Evolutionary conservation across 345 rosid genomes (phyloP).

Genomic region (Mercurialis annua): DNA sequence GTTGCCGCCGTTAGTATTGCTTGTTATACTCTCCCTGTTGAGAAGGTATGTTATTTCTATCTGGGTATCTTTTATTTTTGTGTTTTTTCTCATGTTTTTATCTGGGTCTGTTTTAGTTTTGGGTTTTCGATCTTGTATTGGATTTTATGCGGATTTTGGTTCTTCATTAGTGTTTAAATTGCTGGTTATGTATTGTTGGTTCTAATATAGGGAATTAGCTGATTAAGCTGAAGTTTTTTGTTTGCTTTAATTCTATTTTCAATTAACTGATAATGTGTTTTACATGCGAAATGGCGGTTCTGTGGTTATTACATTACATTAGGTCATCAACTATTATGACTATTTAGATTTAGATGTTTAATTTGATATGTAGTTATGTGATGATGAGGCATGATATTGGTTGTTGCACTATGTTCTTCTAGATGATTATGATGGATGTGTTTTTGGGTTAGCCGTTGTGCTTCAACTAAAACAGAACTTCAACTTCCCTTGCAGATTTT

Average conservation of each 20-base stretch:
- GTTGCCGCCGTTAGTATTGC: slow-evolving; percentile 63
- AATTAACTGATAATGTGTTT: background rate
- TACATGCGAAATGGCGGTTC: background rate
- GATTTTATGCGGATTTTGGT: background rate
- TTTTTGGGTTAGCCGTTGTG: background rate
- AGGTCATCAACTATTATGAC: background rate
- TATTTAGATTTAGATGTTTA: background rate
- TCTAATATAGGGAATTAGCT: background rate
- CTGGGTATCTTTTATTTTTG: background rate
- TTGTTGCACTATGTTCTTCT: slow-evolving; percentile 7
- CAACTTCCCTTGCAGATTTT: slow-evolving; percentile 54
- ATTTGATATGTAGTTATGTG: slow-evolving; percentile 6
- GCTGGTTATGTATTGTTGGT: background rate
- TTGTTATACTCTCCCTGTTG: slow-evolving; percentile 86
- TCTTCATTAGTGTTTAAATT: background rate
- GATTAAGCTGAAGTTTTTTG: background rate
- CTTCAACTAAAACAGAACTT: slow-evolving; percentile 18
- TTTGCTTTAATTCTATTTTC: background rate
- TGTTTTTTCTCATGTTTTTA: background rate
- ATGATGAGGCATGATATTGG: background rate
- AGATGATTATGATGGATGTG: background rate
- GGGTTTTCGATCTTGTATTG: background rate
- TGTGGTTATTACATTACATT: background rate
- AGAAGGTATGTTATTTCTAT: slow-evolving; percentile 48
- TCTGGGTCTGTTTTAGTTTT: background rate